Evolutionary conservation across 2,329 filamentous ascomycete genomes (phyloP).

Genomic region (Aspergillus sp.): DNA sequence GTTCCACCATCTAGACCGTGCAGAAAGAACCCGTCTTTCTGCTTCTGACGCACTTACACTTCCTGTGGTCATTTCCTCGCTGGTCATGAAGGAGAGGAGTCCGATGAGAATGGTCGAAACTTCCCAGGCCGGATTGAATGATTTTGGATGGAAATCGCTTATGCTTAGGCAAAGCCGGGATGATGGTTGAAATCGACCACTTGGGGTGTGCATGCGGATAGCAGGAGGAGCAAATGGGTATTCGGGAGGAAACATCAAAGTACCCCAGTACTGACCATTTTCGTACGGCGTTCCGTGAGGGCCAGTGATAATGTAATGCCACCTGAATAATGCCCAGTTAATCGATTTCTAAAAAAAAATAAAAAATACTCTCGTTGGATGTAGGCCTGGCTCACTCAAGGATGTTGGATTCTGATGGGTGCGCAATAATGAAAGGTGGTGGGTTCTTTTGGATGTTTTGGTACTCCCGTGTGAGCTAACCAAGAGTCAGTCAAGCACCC

Average conservation of each 20-base stretch:
- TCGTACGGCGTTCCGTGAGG: constrained; percentile 93
- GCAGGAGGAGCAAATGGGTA: constrained; percentile 97
- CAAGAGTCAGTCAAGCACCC: constrained; percentile 8
- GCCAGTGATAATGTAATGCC: constrained; percentile 94
- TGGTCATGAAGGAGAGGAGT: constrained; percentile 95
- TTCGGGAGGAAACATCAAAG: constrained; percentile 89
- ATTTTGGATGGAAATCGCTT: constrained; percentile 95
- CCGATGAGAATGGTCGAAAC: constrained; percentile 95
- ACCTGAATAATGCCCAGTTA: constrained; percentile 51
- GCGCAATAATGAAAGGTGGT: constrained; percentile 83
- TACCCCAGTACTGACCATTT: constrained; percentile 97
- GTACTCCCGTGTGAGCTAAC: constrained; percentile 63
- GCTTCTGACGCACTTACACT: constrained; percentile 73
- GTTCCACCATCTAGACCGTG: constrained; percentile 91
- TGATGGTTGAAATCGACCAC: constrained; percentile 89
- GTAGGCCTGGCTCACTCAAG: constrained; percentile 66
- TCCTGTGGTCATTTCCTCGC: constrained; percentile 97
- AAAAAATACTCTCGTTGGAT: neutral
- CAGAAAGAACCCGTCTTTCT: constrained; percentile 76
- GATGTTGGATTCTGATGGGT: constrained; percentile 88
- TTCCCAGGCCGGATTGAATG: constrained; percentile 98
- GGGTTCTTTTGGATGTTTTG: constrained; percentile 70
- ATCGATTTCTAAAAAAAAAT: neutral
- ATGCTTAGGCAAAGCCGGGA: constrained; percentile 93
- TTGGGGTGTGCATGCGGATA: constrained; percentile 98